A percentile compares a stretch with the other conserved stretches of the same genome.
Evolutionary conservation across 1,284 basidiomycete species (phyloP).

Genomic region (Microbotryum scabiosae): DNA sequence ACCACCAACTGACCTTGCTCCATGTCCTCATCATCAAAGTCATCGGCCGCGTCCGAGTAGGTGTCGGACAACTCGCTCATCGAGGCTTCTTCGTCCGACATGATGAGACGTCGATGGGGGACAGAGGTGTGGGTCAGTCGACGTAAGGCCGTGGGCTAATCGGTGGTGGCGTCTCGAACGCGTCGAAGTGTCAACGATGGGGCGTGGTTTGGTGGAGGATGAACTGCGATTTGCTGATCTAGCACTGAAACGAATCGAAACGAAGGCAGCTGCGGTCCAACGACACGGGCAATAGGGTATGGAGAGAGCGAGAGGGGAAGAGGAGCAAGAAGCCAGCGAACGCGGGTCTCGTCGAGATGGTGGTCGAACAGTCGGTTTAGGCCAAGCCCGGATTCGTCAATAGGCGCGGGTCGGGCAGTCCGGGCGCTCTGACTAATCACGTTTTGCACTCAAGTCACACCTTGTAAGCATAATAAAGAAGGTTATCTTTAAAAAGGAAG

Average conservation of each 20-base stretch:
- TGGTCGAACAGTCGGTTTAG: no score
- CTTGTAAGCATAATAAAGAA: no score
- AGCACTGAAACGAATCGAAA: background rate
- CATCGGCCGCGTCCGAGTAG: background rate
- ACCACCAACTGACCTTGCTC: constrained; percentile 1
- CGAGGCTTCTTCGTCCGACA: constrained; percentile 1
- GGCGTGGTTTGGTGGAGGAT: background rate
- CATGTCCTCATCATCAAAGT: constrained; percentile 10
- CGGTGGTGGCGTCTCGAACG: background rate
- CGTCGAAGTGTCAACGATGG: background rate
- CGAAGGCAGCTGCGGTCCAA: background rate
- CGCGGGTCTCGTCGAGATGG: background rate
- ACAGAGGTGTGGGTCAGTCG: background rate
- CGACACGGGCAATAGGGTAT: background rate
- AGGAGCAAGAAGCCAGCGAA: background rate
- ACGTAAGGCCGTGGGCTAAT: background rate
- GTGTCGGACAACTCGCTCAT: background rate
- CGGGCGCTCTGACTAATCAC: no score
- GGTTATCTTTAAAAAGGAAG: no score
- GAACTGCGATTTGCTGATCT: background rate
- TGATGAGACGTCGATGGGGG: background rate
- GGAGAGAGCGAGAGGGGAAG: no score
- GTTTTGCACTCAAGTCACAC: no score
- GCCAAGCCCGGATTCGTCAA: no score
- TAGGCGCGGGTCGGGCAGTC: no score